Conservation (phyloP, 2,329 filamentous ascomycete species). For the Rosellinia necatrix region DNA sequence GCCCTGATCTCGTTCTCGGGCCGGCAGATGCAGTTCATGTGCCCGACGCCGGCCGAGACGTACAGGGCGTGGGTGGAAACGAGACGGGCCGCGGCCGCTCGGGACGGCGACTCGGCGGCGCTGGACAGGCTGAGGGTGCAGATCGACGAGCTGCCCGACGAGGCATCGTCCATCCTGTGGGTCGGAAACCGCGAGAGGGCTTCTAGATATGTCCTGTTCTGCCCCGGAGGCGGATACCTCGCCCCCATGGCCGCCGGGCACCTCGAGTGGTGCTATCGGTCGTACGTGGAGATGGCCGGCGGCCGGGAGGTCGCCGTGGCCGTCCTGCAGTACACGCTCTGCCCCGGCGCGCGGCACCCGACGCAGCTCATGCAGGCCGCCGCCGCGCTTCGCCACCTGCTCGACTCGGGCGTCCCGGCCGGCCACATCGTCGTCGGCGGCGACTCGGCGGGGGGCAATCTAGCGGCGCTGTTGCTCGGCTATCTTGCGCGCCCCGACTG, state of each 20-base stretch:
- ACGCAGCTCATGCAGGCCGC: background rate
- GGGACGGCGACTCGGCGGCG: background rate
- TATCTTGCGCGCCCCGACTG: too few species aligned
- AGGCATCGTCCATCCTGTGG: background rate
- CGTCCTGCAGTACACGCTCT: background rate
- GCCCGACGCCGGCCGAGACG: background rate
- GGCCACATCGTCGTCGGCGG: too few species aligned
- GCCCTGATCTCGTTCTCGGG: background rate
- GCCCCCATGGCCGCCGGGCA: background rate
- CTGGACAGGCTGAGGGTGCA: background rate
- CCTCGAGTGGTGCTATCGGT: background rate
- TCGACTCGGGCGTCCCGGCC: too few species aligned
- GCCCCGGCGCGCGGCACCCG: background rate
- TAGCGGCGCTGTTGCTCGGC: too few species aligned
- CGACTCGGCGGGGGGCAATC: too few species aligned
- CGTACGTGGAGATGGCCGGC: background rate
- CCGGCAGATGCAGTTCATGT: background rate
- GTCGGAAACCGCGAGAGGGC: constrained; percentile 1
- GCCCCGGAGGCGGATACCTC: constrained; percentile 6
- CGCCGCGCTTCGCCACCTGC: too few species aligned
- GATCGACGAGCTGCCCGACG: background rate
- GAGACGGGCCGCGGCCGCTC: background rate
- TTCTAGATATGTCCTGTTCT: background rate
- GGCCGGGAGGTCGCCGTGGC: background rate
- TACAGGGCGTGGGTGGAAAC: background rate